Evolutionary conservation across 1,139 yeast species (phyloP), one percentile per base, ranked within the genome.

Genomic region (Taphrina wiesneri): DNA sequence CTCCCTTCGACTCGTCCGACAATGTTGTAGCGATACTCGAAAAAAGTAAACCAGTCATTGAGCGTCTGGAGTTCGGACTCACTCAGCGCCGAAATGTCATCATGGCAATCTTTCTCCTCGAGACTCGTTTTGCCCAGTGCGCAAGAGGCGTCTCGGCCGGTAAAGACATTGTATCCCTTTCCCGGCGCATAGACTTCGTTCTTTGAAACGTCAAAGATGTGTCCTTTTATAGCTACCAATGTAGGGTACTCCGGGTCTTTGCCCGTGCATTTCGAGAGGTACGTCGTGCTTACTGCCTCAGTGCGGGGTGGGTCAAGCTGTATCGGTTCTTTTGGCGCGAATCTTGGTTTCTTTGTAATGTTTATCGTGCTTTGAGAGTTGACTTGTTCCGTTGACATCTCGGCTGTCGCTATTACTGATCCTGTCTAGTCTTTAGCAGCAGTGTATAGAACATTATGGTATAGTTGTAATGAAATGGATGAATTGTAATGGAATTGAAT

Each of bases 41-140:
- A 93, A 76, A 86, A 93, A 65, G 84, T 84, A 73, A 84, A 92
- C 99, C 99, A 93, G 65, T 87, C 89, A 68, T 89, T 85, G 73
- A 93, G 80, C 1, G 92, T 84, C 69, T 85, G 87, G 65, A 74
- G 72, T 72, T 92, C 96, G 19, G 80, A 80, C 21, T 79, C 81
- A 0, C 82, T 77, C 72, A 93, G 81, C 67, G 83, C 91, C 0
- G 77, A 75, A 70, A 88, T 81, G n/a, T 79, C 80, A 71, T 91
- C 96, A 69, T 87, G 81, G 15, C 92, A 92, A 68, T 84, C 87
- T 57, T 78, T 83, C 0, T 78, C 78, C 30, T 80, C 79, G 60
- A 85, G 75, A 34, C 84, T 80, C 65, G 82, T 85, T 74, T 78
- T 83, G 21, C 83, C 88, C 66, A 90, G 78, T 1, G 91, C 86